Percentiles rank a stretch among this genome's conserved stretches.
Evolutionary conservation across 306 rosid genomes (phyloP).

Genomic region (Glycine tomentella): DNA sequence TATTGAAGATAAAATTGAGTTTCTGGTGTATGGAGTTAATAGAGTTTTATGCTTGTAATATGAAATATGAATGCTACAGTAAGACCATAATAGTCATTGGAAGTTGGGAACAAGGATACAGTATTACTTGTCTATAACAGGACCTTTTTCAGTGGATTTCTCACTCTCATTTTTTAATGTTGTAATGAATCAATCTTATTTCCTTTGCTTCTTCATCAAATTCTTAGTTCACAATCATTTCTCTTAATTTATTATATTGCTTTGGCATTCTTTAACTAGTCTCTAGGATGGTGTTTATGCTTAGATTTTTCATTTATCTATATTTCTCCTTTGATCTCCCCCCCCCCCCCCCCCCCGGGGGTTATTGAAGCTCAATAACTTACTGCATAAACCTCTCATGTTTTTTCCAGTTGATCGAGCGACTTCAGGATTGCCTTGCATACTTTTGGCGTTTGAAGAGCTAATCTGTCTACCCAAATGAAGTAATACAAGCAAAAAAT

Average conservation of each 20-base stretch:
- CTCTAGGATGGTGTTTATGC: constrained; percentile 23
- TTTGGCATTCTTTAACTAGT: constrained; percentile 28
- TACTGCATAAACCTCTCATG: constrained; percentile 13
- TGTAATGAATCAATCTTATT: constrained; percentile 3
- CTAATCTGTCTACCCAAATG: constrained; percentile 57
- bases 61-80: neutral
- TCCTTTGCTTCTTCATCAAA: constrained; percentile 20
- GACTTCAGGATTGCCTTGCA: constrained; percentile 44
- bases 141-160: neutral
- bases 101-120: constrained; percentile 1
- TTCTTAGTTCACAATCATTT: constrained; percentile 18
- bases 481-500: constrained; percentile 55
- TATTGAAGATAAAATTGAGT: neutral
- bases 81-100: neutral
- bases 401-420: constrained; percentile 58
- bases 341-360: no score
- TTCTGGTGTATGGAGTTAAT: neutral
- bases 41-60: neutral
- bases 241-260: constrained; percentile 33
- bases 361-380: constrained; percentile 38
- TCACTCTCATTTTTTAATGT: neutral
- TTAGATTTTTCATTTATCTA: neutral
- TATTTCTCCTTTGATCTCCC: constrained; percentile 8
- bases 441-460: constrained; percentile 48
- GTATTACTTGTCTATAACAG: neutral